These are phyloP conservation scores for Xenoacremonium recifei DNA, from an alignment of 2,329 filamentous ascomycete genomes.

Conservation along the genomic window DNA sequence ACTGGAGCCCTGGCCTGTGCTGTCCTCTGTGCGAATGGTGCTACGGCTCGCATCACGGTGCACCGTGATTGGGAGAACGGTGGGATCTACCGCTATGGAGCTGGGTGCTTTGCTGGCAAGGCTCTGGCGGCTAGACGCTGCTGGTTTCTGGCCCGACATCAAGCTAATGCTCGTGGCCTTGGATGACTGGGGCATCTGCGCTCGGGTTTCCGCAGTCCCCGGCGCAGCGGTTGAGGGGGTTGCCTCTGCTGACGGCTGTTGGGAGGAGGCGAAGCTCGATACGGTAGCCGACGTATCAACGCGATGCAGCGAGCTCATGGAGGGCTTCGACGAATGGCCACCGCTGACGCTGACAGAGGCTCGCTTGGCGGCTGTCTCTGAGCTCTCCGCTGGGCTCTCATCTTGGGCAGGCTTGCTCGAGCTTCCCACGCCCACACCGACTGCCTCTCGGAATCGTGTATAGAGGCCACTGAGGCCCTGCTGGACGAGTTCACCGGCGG, in stretches of 20 bases:
- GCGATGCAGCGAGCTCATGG: conserved; percentile 40
- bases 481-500: conserved; percentile 73
- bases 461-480: conserved; percentile 89
- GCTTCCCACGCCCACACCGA: conserved; percentile 60
- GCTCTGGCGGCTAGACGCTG: conserved; percentile 36
- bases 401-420: conserved; percentile 35
- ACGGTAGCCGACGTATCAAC: conserved; percentile 36
- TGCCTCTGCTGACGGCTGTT: conserved; percentile 31
- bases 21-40: conserved; percentile 42
- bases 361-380: conserved; percentile 39
- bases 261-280: conserved; percentile 30
- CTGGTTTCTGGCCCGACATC: conserved; percentile 43
- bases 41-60: conserved; percentile 47
- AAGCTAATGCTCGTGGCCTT: conserved; percentile 50
- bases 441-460: conserved; percentile 77
- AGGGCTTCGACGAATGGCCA: conserved; percentile 39
- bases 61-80: conserved; percentile 49
- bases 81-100: conserved; percentile 40
- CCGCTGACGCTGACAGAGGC: conserved; percentile 38
- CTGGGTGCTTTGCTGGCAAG: conserved; percentile 43
- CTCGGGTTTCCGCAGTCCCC: conserved; percentile 37
- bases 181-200: conserved; percentile 41
- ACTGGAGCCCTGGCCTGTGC: conserved; percentile 33
- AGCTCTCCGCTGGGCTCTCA: conserved; percentile 24
- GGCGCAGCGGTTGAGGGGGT: conserved; percentile 35